These are phyloP conservation scores for Eimeria praecox DNA, from an alignment of 169 alveolate genomes.

Conservation along the genomic window DNA sequence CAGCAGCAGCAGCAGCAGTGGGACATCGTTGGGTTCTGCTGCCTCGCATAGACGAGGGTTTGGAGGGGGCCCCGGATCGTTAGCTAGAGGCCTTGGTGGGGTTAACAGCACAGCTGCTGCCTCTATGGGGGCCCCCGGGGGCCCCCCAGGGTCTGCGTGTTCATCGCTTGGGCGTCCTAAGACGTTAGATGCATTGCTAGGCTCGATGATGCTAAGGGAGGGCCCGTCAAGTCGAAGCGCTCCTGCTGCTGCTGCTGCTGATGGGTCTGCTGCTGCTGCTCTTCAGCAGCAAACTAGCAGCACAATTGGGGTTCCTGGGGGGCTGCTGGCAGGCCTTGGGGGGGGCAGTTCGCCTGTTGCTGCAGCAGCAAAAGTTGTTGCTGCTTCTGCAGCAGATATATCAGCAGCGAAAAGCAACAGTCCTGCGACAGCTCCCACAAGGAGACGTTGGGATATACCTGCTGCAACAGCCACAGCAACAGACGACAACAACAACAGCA, in stretches of 20 bases:
- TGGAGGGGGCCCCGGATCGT: neutral
- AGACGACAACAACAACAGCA: slow-evolving; percentile 66
- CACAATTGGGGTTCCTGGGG: slow-evolving; percentile 16
- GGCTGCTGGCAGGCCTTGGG: slow-evolving; percentile 59
- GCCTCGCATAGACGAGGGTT: slow-evolving; percentile 35
- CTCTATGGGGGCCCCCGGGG: slow-evolving; percentile 21
- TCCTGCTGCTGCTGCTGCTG: slow-evolving; percentile 41
- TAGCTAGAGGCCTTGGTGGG: neutral
- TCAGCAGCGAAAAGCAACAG: slow-evolving; percentile 61
- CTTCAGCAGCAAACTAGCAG: slow-evolving; percentile 47
- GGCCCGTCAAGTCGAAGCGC: slow-evolving; percentile 61
- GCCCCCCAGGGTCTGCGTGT: slow-evolving; percentile 29
- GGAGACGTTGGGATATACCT: slow-evolving; percentile 56
- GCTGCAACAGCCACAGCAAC: slow-evolving; percentile 14
- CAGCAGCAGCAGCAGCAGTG: slow-evolving; percentile 59
- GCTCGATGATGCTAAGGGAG: slow-evolving; percentile 51
- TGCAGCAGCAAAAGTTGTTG: slow-evolving; percentile 68
- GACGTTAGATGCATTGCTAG: slow-evolving; percentile 44
- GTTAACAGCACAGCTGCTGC: slow-evolving; percentile 8
- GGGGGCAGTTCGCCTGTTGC: slow-evolving; percentile 68
- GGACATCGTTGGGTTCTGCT: slow-evolving; percentile 10
- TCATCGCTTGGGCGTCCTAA: slow-evolving; percentile 19
- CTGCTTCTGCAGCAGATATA: slow-evolving; percentile 56
- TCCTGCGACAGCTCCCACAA: slow-evolving; percentile 55
- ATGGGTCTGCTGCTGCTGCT: slow-evolving; percentile 54